A percentile compares a stretch with the other conserved stretches of the same genome.
These are phyloP conservation scores for Metarhizium rileyi DNA, from an alignment of 2,329 filamentous ascomycete genomes.

Conservation along the genomic window DNA sequence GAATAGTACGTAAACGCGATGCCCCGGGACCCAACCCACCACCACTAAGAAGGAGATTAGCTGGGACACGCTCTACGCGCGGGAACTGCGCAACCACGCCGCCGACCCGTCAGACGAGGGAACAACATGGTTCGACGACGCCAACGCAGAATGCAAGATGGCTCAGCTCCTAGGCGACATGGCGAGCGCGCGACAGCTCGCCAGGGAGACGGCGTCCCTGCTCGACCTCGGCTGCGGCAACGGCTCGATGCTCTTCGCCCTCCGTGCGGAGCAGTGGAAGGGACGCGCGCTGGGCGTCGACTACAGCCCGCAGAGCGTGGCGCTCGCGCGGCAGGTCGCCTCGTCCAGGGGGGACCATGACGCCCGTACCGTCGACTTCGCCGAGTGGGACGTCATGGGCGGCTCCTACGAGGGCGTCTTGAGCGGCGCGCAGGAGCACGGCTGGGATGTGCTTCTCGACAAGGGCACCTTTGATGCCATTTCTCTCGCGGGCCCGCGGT, in stretches of 20 bases:
- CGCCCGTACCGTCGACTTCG: conserved; percentile 29
- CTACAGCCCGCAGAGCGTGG: conserved; percentile 68
- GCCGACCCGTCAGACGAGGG: conserved; percentile 69
- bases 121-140: conserved; percentile 94
- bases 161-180: conserved; percentile 51
- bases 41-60: conserved; percentile 28
- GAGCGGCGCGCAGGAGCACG: conserved; percentile 25
- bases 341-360: conserved; percentile 14
- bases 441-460: conserved; percentile 89
- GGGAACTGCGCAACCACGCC: conserved; percentile 61
- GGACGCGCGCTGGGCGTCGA: conserved; percentile 78
- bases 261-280: conserved; percentile 54
- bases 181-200: conserved; percentile 15
- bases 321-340: conserved; percentile 60
- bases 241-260: conserved; percentile 77
- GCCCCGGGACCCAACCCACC: not conserved
- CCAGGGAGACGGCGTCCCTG: conserved; percentile 42
- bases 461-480: conserved; percentile 98
- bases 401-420: conserved; percentile 27
- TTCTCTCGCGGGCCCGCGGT: conserved; percentile 58
- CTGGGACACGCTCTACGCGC: conserved; percentile 67
- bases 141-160: conserved; percentile 75
- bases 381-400: conserved; percentile 54
- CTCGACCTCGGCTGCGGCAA: conserved; percentile 93
- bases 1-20: conserved; percentile 60